Percentiles rank a stretch among this genome's conserved stretches.
These are phyloP conservation scores for Sarocladiaceae sp. DNA, from an alignment of 2,329 filamentous ascomycete genomes.

Conservation along the genomic window DNA sequence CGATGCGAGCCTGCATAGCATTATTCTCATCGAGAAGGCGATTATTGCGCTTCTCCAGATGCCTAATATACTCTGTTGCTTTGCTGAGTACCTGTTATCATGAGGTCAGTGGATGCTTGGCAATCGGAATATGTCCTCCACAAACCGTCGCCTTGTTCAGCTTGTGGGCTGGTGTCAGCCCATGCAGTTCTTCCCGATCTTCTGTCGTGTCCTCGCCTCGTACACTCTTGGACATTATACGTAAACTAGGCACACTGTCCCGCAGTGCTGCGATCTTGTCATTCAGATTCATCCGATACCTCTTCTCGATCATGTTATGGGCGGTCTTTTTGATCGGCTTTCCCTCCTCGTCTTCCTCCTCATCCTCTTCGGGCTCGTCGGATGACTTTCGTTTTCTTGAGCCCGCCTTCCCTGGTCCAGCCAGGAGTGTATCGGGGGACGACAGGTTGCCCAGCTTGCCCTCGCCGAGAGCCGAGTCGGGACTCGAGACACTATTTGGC, in stretches of 20 bases:
- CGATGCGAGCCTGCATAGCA: conserved; percentile 70
- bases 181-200: conserved; percentile 68
- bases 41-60: conserved; percentile 86
- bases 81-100: conserved; percentile 68
- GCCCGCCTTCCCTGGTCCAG: conserved; percentile 25
- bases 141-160: conserved; percentile 89
- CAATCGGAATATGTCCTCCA: neutral
- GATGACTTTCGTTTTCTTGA: conserved; percentile 66
- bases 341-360: conserved; percentile 51
- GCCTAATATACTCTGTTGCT: conserved; percentile 91
- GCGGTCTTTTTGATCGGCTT: conserved; percentile 77
- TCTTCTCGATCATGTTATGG: conserved; percentile 97
- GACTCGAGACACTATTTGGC: conserved; percentile 51
- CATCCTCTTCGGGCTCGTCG: conserved; percentile 43
- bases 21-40: conserved; percentile 75
- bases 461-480: conserved; percentile 46
- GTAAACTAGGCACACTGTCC: conserved; percentile 85
- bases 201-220: conserved; percentile 62
- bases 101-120: neutral
- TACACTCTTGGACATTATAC: conserved; percentile 72
- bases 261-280: conserved; percentile 92
- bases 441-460: conserved; percentile 39
- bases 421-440: conserved; percentile 52
- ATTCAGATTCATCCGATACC: conserved; percentile 92
- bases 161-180: conserved; percentile 82